A percentile compares a stretch with the other conserved stretches of the same genome.
These are phyloP conservation scores for Kodamaea sagamina DNA, from an alignment of 805 yeast species.

Conservation along the genomic window DNA sequence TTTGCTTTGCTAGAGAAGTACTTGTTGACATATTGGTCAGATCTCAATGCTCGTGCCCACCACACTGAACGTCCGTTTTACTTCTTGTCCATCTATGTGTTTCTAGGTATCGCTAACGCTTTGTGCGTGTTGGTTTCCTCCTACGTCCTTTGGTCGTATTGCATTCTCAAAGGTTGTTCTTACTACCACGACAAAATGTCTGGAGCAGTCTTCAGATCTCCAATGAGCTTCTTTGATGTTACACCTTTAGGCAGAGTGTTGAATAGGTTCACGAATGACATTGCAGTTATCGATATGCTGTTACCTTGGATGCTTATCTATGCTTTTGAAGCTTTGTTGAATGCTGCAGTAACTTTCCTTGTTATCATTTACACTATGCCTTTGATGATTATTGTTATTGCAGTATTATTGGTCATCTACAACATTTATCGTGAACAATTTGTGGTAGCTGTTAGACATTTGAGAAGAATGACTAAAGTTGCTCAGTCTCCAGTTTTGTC, in stretches of 20 bases:
- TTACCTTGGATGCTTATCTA: slow-evolving; percentile 33
- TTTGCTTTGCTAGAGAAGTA: slow-evolving; percentile 27
- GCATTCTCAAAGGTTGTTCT: slow-evolving; percentile 32
- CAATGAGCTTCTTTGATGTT: slow-evolving; percentile 45
- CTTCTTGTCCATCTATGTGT: slow-evolving; percentile 29
- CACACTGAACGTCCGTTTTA: slow-evolving; percentile 26
- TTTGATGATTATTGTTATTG: slow-evolving; percentile 31
- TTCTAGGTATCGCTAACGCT: slow-evolving; percentile 32
- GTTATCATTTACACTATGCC: slow-evolving; percentile 37
- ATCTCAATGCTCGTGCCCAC: slow-evolving; percentile 27
- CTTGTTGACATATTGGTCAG: slow-evolving; percentile 40
- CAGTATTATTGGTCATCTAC: slow-evolving; percentile 29
- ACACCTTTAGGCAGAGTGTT: slow-evolving; percentile 43
- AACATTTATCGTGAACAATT: slow-evolving; percentile 32
- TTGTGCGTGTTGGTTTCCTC: slow-evolving; percentile 29
- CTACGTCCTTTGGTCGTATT: slow-evolving; percentile 33
- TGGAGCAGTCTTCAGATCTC: slow-evolving; percentile 34
- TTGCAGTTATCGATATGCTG: slow-evolving; percentile 33
- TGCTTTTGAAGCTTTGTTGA: slow-evolving; percentile 24
- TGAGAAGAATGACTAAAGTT: slow-evolving; percentile 34
- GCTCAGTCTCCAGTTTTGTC: slow-evolving; percentile 36
- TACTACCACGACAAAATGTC: slow-evolving; percentile 43
- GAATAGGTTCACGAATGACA: slow-evolving; percentile 42
- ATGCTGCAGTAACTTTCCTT: slow-evolving; percentile 29
- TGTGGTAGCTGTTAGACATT: slow-evolving; percentile 38